These are phyloP conservation scores for Cymbopogon flexuosus DNA, from an alignment of 202 grass and related monocot species.

Conservation along the genomic window DNA sequence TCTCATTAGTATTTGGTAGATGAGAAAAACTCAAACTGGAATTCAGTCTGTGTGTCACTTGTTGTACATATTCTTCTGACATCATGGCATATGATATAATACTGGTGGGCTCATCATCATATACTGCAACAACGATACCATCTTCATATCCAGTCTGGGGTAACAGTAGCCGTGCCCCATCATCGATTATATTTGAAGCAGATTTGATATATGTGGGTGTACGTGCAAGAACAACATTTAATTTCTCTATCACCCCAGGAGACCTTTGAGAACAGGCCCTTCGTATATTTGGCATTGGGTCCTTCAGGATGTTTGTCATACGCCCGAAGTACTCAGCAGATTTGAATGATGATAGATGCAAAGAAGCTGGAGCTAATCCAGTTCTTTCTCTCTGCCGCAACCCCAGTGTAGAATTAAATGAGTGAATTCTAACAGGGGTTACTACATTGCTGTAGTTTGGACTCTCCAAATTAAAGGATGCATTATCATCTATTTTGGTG, in stretches of 20 bases:
- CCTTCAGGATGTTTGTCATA: slow-evolving; percentile 37
- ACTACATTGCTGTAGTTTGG: slow-evolving; percentile 40
- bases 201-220: slow-evolving; percentile 52
- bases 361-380: slow-evolving; percentile 57
- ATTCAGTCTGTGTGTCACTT: slow-evolving; percentile 40
- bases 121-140: slow-evolving; percentile 66
- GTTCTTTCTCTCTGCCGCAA: slow-evolving; percentile 39
- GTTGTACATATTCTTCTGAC: slow-evolving; percentile 67
- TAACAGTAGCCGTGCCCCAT: slow-evolving; percentile 65
- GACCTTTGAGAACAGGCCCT: slow-evolving; percentile 81
- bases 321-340: slow-evolving; percentile 40
- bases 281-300: slow-evolving; percentile 55
- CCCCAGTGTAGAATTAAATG: slow-evolving; percentile 60
- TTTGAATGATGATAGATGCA: slow-evolving; percentile 47
- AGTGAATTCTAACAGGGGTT: slow-evolving; percentile 65
- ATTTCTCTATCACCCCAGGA: slow-evolving; percentile 53
- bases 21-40: slow-evolving; percentile 43
- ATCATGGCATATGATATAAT: slow-evolving; percentile 86
- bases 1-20: slow-evolving; percentile 25
- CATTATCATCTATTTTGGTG: slow-evolving; percentile 44
- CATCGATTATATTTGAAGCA: slow-evolving; percentile 44
- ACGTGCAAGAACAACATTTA: slow-evolving; percentile 51
- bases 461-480: slow-evolving; percentile 46
- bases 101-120: slow-evolving; percentile 93
- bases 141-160: slow-evolving; percentile 47